phyloP scores from a whole-genome alignment of 2,329 filamentous ascomycete genomes.

The Beauveria scarabaeidicola region DNA sequence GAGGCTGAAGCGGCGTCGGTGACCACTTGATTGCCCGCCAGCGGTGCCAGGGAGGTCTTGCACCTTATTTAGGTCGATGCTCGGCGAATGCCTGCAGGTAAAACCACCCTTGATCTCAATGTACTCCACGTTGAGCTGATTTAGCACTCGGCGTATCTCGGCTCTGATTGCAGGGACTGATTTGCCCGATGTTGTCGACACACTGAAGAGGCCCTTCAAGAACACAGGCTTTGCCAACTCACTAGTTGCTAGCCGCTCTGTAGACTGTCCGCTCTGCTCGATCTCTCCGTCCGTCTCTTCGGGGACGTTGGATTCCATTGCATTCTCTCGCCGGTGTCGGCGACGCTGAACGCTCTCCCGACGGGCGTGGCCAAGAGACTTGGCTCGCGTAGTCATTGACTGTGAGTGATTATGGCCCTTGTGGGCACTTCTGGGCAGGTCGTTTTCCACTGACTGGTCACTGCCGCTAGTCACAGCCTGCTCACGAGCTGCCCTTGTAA shows the following conservation, averaged over 20 bases:
- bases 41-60: slow-evolving; percentile 56
- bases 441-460: slow-evolving; percentile 58
- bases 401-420: slow-evolving; percentile 45
- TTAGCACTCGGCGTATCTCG: slow-evolving; percentile 85
- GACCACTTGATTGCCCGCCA: slow-evolving; percentile 43
- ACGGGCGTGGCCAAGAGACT: slow-evolving; percentile 81
- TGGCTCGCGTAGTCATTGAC: slow-evolving; percentile 63
- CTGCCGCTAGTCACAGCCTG: slow-evolving; percentile 70
- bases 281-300: slow-evolving; percentile 86
- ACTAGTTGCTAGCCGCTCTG: slow-evolving; percentile 54
- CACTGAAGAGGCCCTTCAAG: slow-evolving; percentile 93
- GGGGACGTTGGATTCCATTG: slow-evolving; percentile 67
- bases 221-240: slow-evolving; percentile 90
- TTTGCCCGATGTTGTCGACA: slow-evolving; percentile 91
- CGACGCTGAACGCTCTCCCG: slow-evolving; percentile 88
- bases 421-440: slow-evolving; percentile 41
- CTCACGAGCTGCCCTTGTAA: slow-evolving; percentile 46
- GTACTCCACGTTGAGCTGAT: slow-evolving; percentile 82
- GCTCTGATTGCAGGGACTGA: slow-evolving; percentile 75
- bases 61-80: slow-evolving; percentile 75
- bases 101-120: slow-evolving; percentile 91
- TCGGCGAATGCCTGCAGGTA: slow-evolving; percentile 77
- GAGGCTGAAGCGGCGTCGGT: slow-evolving; percentile 77
- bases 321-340: slow-evolving; percentile 63
- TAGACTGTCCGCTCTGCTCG: slow-evolving; percentile 51